Evolutionary conservation across 345 rosid genomes (phyloP), one percentile per base, ranked within the genome.

Genomic region (Durio zibethinus): DNA sequence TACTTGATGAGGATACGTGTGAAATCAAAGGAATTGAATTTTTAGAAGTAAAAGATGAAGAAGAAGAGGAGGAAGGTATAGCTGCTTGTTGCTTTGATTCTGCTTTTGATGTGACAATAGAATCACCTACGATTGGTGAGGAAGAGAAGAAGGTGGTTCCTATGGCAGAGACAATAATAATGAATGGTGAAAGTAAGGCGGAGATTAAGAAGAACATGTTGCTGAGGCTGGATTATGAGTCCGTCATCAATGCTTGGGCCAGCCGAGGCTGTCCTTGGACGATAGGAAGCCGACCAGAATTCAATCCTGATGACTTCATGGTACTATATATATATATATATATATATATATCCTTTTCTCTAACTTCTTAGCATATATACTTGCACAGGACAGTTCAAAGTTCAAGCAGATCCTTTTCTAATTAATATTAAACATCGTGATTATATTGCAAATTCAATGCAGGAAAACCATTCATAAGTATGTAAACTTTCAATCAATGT

Each of bases 21-120:
- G 84, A 60, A 59, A 33, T 62, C 74, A 73, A 81, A 38, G 74
- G 63, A 43, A 31, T 56, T 3, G 79, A 77, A 36, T 64, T 81
- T 38, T 60, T 76, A 16, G 80, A 75, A 73, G 77, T 87, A 43
- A 84, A 89, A 57, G 80, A 77, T 35, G 27, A 25, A 48, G 90
- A 85, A 77, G 53, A 15, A 10, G 50, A 66, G 12, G 33, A 23
- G 10, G 72, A 43, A 15, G 56, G 56, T 45, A 45, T 15, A 45
- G 16, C 73, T 27, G 42, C 40, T 70, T 29, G 25, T 48, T 70
- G 60, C 60, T 70, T 48, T 48, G 74, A 70, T 48, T 72, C 75
- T 50, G 75, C 23, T 50, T 72, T 69, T 27, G 73, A 69, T 15
- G 73, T 25, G 33, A 47, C 57, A 27, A 69, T 21, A 29, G 38